Conservation (phyloP, 129 eudicot genomes). For the Centella asiatica region DNA sequence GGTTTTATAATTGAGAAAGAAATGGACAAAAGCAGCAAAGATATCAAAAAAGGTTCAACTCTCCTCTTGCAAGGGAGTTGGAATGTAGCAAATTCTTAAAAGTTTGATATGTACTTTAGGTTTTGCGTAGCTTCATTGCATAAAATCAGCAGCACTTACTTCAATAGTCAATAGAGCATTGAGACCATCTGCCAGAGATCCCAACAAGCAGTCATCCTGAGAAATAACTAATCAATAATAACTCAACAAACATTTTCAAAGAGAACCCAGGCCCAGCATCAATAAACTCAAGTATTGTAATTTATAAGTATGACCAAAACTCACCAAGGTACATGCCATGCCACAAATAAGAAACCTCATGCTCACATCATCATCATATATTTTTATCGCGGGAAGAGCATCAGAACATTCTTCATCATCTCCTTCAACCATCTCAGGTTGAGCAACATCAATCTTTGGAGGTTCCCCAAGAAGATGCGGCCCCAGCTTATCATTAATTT, state of each 20-base stretch:
- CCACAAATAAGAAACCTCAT: conserved; percentile 85
- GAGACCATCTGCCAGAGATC: conserved; percentile 84
- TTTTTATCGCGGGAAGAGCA: conserved; percentile 77
- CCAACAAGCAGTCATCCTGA: conserved; percentile 69
- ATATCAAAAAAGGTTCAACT: neutral
- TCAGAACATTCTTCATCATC: conserved; percentile 74
- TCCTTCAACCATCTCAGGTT: conserved; percentile 49
- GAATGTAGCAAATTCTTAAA: conserved; percentile 1
- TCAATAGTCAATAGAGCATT: conserved; percentile 83
- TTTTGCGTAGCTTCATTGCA: neutral
- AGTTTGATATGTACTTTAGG: no score
- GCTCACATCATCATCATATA: conserved; percentile 77
- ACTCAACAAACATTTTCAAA: conserved; percentile 10
- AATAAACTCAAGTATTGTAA: neutral
- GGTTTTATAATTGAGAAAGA: neutral
- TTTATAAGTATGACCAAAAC: conserved; percentile 9
- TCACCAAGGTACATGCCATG: conserved; percentile 48
- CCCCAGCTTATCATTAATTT: conserved; percentile 39
- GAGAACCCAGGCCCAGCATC: neutral
- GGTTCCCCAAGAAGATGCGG: conserved; percentile 80
- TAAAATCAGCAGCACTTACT: conserved; percentile 40
- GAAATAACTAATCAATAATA: conserved; percentile 12
- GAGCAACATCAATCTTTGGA: conserved; percentile 69
- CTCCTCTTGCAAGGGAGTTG: neutral
- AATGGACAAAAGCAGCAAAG: neutral